Conservation (phyloP, 2,329 filamentous ascomycete genomes). For the Pseudogymnoascus sp. region DNA sequence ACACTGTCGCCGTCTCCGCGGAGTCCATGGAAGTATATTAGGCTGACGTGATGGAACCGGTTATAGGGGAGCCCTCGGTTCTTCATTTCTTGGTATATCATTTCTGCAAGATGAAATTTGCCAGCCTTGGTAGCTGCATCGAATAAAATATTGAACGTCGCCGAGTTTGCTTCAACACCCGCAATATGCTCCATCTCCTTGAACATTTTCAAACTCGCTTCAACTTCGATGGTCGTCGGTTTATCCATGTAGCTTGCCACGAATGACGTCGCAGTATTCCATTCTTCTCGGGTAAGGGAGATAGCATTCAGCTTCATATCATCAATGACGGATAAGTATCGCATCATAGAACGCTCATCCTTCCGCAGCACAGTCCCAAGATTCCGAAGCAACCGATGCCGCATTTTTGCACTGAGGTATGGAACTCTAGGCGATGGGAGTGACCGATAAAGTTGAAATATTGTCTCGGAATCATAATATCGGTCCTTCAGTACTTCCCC, state of each 20-base stretch:
- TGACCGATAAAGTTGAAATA: slow-evolving; percentile 30
- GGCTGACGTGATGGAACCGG: slow-evolving; percentile 71
- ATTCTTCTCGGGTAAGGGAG: slow-evolving; percentile 60
- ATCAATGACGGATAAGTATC: slow-evolving; percentile 75
- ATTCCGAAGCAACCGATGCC: slow-evolving; percentile 27
- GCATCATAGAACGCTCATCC: slow-evolving; percentile 55
- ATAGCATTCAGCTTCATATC: slow-evolving; percentile 74
- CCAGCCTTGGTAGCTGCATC: slow-evolving; percentile 80
- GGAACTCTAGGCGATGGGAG: slow-evolving; percentile 29
- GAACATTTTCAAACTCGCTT: slow-evolving; percentile 72
- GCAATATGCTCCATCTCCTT: slow-evolving; percentile 77
- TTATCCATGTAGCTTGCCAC: slow-evolving; percentile 62
- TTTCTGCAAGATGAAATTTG: slow-evolving; percentile 76
- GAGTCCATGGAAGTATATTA: slow-evolving; percentile 80
- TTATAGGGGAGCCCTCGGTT: slow-evolving; percentile 60
- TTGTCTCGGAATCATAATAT: slow-evolving; percentile 20
- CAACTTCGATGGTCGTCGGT: slow-evolving; percentile 52
- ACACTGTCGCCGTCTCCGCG: slow-evolving; percentile 66
- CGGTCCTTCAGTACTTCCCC: slow-evolving; percentile 17
- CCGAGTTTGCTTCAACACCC: slow-evolving; percentile 56
- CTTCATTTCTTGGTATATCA: slow-evolving; percentile 76
- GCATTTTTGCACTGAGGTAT: slow-evolving; percentile 23
- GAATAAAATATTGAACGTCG: slow-evolving; percentile 93
- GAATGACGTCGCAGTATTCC: slow-evolving; percentile 78
- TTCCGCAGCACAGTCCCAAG: slow-evolving; percentile 27